Base-by-base conservation (phyloP, 2,329 filamentous ascomycete genomes). In the Apiospora malaysiana region DNA sequence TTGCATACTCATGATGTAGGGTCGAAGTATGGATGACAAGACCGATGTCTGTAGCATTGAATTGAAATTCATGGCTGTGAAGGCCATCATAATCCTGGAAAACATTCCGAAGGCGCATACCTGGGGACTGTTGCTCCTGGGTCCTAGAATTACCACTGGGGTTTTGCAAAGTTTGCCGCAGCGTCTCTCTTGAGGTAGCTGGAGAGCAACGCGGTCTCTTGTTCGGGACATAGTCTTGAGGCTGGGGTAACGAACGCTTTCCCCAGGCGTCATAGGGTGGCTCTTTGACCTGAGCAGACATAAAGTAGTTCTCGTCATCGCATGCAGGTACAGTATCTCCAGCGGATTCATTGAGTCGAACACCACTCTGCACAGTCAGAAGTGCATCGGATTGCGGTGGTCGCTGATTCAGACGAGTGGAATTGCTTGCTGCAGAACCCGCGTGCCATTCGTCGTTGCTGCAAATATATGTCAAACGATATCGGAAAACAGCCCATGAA, bases 21-120 rank as follows among this genome's bases (percentile, higher is more conserved):
- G 56, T 63, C 12, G 56, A 63, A n/a, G 56, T n/a, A 40, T 27
- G 56, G 18, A 32, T 63, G 56, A 40, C 40, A 40, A 63, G 56
- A n/a, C 56, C 27, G 37, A 32, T 40, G 8, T 9, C 37, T 14
- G 27, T 40, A 23, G 27, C 4, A 4, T 37, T 40, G 9, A 40
- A 63, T 21, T 63, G 32, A 32, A 23, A 63, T 32, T 40, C 56
- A 63, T 40, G 18, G 12, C 6, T 40, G 32, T 40, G 56, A 40
- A 63, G 18, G 10, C n/a, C 9, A 0, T 23, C 56, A n/a, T 63
- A n/a, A 5, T 5, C 21, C 7, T 18, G 21, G 21, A 40, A 12
- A 40, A n/a, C 32, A 12, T 40, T 40, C 8, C 37, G 7, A 6
- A 14, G 18, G 32, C 56, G 56, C 32, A 37, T 63, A 14, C 56